Evolutionary conservation across 2,329 filamentous ascomycete genomes (phyloP).

Genomic region (Ophidiomyces ophidiicola): DNA sequence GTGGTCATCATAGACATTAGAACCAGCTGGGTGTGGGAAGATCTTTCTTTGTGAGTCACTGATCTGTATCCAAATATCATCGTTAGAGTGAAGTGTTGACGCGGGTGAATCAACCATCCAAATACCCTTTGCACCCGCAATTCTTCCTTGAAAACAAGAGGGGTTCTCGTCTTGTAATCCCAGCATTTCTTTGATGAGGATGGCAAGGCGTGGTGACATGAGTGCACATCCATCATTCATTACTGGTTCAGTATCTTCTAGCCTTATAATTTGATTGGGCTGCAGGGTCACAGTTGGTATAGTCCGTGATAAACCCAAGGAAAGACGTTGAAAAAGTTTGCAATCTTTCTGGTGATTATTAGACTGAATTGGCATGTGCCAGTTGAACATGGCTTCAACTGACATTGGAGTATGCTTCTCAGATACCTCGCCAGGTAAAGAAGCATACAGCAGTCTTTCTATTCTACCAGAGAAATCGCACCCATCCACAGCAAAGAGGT

Average conservation of each 20-base stretch:
- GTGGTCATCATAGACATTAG: conserved; percentile 24
- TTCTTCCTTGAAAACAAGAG: conserved; percentile 45
- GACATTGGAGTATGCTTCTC: conserved; percentile 27
- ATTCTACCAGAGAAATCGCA: no score
- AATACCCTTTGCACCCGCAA: conserved; percentile 49
- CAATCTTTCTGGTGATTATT: conserved; percentile 31
- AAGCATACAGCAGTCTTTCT: conserved; percentile 13
- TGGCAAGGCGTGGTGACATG: conserved; percentile 43
- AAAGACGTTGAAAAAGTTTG: conserved; percentile 36
- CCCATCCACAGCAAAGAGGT: conserved; percentile 36
- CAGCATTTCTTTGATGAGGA: conserved; percentile 34
- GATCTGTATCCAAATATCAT: conserved; percentile 43
- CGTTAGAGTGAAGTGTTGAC: conserved; percentile 24
- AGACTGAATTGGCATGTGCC: conserved; percentile 31
- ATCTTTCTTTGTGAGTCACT: conserved; percentile 48
- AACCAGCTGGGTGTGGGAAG: conserved; percentile 28
- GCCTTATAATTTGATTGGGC: conserved; percentile 28
- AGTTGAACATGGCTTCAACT: conserved; percentile 32
- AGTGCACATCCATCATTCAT: conserved; percentile 44
- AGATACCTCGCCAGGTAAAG: conserved; percentile 19
- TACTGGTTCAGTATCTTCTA: conserved; percentile 23
- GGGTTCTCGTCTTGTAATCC: conserved; percentile 31
- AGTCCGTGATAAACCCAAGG: conserved; percentile 35
- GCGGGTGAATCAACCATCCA: conserved; percentile 47
- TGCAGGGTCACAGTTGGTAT: conserved; percentile 28